Evolutionary conservation across 108 stramenopile species (phyloP).

Genomic region (Skeletonema costatum): DNA sequence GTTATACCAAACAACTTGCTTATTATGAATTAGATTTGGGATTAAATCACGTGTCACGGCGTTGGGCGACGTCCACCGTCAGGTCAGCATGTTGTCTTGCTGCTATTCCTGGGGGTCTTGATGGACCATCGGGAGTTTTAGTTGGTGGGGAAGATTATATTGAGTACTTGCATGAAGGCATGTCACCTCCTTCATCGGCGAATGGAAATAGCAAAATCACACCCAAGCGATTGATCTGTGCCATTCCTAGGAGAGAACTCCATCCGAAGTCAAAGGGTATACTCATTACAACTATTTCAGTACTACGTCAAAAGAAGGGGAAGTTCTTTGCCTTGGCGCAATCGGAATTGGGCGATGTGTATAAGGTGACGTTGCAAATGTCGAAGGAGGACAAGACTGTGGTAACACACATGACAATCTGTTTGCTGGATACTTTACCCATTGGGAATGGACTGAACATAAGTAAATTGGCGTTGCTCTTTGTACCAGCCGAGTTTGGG

Average conservation of each 20-base stretch:
- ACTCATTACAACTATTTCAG: conserved; percentile 80
- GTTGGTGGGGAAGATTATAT: conserved; percentile 96
- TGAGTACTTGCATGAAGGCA: conserved; percentile 89
- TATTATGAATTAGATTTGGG: conserved; percentile 99
- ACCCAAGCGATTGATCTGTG: conserved; percentile 53
- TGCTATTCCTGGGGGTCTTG: conserved; percentile 91
- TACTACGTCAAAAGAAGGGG: conserved; percentile 89
- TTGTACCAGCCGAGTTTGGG: conserved; percentile 93
- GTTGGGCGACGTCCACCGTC: conserved; percentile 78
- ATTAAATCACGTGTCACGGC: conserved; percentile 96
- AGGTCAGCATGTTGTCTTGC: conserved; percentile 87
- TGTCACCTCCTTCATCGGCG: conserved; percentile 30
- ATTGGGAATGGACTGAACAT: conserved; percentile 86
- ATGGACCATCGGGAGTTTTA: conserved; percentile 94
- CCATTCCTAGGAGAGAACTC: conserved; percentile 81
- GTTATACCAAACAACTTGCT: conserved; percentile 66
- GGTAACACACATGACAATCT: conserved; percentile 63
- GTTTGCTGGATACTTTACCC: conserved; percentile 91
- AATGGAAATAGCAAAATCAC: background rate
- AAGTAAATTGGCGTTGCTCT: conserved; percentile 90
- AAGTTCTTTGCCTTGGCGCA: conserved; percentile 96
- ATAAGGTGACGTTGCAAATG: conserved; percentile 86
- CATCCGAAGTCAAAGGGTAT: conserved; percentile 77
- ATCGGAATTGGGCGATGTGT: conserved; percentile 96
- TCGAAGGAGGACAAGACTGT: conserved; percentile 58